Base-by-base conservation (phyloP, 192 early-diverging fungal genomes). In the Linnemannia exigua region DNA sequence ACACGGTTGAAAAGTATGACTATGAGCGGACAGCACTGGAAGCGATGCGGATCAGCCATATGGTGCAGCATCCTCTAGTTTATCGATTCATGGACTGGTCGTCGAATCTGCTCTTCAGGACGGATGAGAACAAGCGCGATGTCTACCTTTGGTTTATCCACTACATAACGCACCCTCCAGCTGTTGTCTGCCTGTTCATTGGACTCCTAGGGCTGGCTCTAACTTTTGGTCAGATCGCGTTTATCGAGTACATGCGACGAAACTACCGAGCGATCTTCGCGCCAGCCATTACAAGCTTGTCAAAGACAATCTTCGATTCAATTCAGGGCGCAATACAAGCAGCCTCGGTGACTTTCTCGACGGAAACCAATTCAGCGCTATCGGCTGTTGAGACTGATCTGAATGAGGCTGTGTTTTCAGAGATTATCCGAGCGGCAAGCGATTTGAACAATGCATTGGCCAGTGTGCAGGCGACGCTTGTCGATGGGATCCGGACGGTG, bases 121-220 rank as follows among this genome's bases (percentile, higher is more conserved):
- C 70, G 20, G 66, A 82, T 12, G 17, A 6, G 14, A 31, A 78
- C 36, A 70, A 76, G 48, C 68, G 46, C 11, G 35, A 70, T 70
- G 54, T 84, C 15, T 87, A 69, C 50, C 46, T 78, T 19, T 89
- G 88, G 88, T 89, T 84, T 44, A 63, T 74, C 12, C 61, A 72
- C 37, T 89, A 82, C 20, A 76, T 87, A 33, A 19, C 71, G 1
- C 67, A 80, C 12, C 74, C 74, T 31, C 72, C 70, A n/a, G 86
- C 82, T 8, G 28, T 87, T 1, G 48, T 72, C 8, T 87, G 85
- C 63, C 76, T 89, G 19, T 4, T 76, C 5, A 61, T 89, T 37
- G 88, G 86, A 1, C 25, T 82, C 5, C 37, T 80, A 2, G 85
- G 88, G 0, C 22, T 89, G 9, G 8, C 70, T 1, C 35, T 87